These are phyloP conservation scores for Globisporangium parvum DNA, from an alignment of 352 stramenopile genomes.

Conservation along the genomic window DNA sequence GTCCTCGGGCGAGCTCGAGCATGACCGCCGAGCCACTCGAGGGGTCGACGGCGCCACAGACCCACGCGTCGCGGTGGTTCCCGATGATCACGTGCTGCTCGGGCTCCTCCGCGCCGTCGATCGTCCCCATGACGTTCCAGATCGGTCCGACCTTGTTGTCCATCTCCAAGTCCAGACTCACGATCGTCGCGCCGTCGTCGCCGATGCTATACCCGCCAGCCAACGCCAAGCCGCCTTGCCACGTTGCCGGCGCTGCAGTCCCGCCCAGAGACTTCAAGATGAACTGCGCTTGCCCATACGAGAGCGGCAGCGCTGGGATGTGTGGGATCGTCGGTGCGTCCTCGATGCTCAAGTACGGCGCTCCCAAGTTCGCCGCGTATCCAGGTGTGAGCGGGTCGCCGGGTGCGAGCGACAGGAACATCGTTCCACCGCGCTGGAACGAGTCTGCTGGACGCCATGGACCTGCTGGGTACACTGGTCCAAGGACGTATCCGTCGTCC, in stretches of 20 bases:
- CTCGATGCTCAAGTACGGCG: slow-evolving; percentile 31
- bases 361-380: slow-evolving; percentile 36
- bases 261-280: slow-evolving; percentile 68
- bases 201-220: slow-evolving; percentile 64
- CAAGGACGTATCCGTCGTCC: slow-evolving; percentile 72
- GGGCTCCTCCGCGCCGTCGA: slow-evolving; percentile 49
- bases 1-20: slow-evolving; percentile 76
- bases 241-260: slow-evolving; percentile 36
- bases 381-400: slow-evolving; percentile 64
- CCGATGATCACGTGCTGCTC: slow-evolving; percentile 80
- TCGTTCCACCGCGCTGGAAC: slow-evolving; percentile 83
- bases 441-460: slow-evolving; percentile 68
- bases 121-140: slow-evolving; percentile 84
- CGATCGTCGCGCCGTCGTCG: slow-evolving; percentile 44
- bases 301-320: slow-evolving; percentile 63
- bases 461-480: slow-evolving; percentile 70
- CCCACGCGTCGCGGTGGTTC: slow-evolving; percentile 90
- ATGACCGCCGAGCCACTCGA: slow-evolving; percentile 73
- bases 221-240: slow-evolving; percentile 56
- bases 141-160: slow-evolving; percentile 76
- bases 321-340: slow-evolving; percentile 55
- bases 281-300: slow-evolving; percentile 73
- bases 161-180: slow-evolving; percentile 61
- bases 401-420: slow-evolving; percentile 70
- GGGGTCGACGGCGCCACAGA: slow-evolving; percentile 84